A percentile compares a stretch with the other conserved stretches of the same genome.
Evolutionary conservation across 139 green algal genomes (phyloP).

Genomic region (Auxenochlorella pyrenoidosa): DNA sequence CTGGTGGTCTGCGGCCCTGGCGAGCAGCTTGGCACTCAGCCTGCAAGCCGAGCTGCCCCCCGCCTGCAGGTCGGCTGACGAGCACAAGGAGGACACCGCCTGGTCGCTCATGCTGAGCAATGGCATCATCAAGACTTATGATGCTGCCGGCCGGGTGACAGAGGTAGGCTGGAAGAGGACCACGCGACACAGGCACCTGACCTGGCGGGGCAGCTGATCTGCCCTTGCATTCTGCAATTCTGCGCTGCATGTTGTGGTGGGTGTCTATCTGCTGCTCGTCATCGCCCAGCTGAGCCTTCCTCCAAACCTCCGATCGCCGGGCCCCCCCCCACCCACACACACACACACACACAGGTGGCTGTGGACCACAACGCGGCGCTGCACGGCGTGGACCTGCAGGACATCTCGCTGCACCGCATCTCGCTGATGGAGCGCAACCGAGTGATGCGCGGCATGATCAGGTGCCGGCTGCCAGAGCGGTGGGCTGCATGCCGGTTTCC

Average conservation of each 20-base stretch:
- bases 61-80: conserved; percentile 17
- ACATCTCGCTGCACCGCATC: conserved; percentile 46
- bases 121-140: conserved; percentile 39
- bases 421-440: conserved; percentile 42
- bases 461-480: neutral
- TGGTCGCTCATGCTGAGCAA: conserved; percentile 51
- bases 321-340: no score
- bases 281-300: no score
- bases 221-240: no score
- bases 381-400: conserved; percentile 13
- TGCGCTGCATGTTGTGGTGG: no score
- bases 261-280: no score
- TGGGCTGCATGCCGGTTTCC: neutral
- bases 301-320: no score
- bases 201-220: neutral
- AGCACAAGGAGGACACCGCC: conserved; percentile 37
- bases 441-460: conserved; percentile 46
- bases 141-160: neutral
- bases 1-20: no score
- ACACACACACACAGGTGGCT: conserved; percentile 14
- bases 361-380: conserved; percentile 44
- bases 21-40: no score
- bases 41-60: no score
- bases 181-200: neutral
- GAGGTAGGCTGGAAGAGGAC: neutral